These are phyloP conservation scores for Naematelia aurantialba DNA, from an alignment of 768 basidiomycete genomes.

Conservation along the genomic window DNA sequence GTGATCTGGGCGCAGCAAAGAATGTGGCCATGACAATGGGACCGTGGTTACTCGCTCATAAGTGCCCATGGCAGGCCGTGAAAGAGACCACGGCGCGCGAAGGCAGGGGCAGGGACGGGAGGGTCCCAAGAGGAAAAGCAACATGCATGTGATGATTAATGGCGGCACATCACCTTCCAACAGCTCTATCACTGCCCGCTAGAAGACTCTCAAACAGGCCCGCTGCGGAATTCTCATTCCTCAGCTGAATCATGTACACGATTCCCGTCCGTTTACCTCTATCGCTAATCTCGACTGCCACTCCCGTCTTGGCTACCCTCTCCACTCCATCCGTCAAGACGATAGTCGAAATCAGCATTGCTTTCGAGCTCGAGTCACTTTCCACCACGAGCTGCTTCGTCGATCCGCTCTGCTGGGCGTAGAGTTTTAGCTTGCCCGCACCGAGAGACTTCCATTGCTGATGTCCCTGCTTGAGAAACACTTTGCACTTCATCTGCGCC, in stretches of 20 bases:
- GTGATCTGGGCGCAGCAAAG: too few species aligned
- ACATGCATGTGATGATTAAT: neutral
- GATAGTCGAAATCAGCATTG: slow-evolving; percentile 87
- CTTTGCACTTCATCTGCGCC: slow-evolving; percentile 95
- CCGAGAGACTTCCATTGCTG: slow-evolving; percentile 95
- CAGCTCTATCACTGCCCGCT: slow-evolving; percentile 74
- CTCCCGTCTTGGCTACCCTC: slow-evolving; percentile 95
- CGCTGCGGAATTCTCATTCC: slow-evolving; percentile 79
- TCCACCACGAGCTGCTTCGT: slow-evolving; percentile 96
- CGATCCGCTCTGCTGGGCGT: slow-evolving; percentile 70
- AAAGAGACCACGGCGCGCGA: too few species aligned
- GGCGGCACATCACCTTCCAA: slow-evolving; percentile 5
- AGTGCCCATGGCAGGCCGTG: too few species aligned
- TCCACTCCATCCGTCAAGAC: slow-evolving; percentile 95
- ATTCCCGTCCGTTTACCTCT: slow-evolving; percentile 86
- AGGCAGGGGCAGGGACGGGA: too few species aligned
- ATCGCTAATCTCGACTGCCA: slow-evolving; percentile 92
- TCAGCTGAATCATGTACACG: slow-evolving; percentile 93
- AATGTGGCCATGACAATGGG: too few species aligned
- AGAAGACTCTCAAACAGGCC: slow-evolving; percentile 82
- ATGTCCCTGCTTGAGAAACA: slow-evolving; percentile 91
- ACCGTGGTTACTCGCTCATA: too few species aligned
- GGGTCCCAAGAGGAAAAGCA: neutral
- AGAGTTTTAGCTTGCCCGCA: slow-evolving; percentile 78
- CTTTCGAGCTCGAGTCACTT: slow-evolving; percentile 65